phyloP scores from a whole-genome alignment of 2,329 filamentous ascomycete species.

The Shiraia bambusicola region DNA sequence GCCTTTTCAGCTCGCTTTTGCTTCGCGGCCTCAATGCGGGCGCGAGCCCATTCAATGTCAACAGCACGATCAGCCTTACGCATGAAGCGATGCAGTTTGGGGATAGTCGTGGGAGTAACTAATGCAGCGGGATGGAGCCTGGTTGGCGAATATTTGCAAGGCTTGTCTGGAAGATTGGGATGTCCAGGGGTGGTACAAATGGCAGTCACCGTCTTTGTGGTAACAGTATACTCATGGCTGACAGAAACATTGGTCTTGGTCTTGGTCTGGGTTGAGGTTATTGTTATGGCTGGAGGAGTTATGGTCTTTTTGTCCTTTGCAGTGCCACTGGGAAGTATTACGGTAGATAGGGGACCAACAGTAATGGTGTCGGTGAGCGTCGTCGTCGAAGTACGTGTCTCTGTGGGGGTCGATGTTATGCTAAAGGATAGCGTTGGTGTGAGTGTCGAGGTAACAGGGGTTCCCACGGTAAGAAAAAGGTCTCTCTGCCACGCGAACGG shows the following conservation, averaged over 20 bases:
- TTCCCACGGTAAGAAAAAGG: conserved; percentile 36
- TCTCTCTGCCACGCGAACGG: conserved; percentile 50
- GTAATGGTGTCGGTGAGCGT: conserved; percentile 30
- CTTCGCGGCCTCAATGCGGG: conserved; percentile 40
- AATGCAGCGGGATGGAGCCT: conserved; percentile 33
- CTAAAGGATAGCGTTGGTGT: conserved; percentile 39
- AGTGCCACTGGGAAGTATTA: conserved; percentile 36
- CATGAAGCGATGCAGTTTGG: conserved; percentile 24
- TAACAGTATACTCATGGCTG: conserved; percentile 29
- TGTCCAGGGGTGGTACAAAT: conserved; percentile 41
- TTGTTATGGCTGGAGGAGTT: conserved; percentile 30
- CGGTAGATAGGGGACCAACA: conserved; percentile 29
- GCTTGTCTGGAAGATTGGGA: conserved; percentile 36
- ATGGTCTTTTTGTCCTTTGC: conserved; percentile 36
- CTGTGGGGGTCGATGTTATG: conserved; percentile 31
- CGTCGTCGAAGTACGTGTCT: conserved; percentile 25
- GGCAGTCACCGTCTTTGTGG: conserved; percentile 41
- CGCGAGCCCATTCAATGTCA: conserved; percentile 38
- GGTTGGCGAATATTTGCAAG: conserved; percentile 40
- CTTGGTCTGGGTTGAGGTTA: conserved; percentile 25
- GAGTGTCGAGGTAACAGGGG: conserved; percentile 33
- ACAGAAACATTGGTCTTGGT: conserved; percentile 31
- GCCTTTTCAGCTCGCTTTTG: conserved; percentile 26
- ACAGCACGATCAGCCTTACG: conserved; percentile 32
- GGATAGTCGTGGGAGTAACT: conserved; percentile 27